These are phyloP conservation scores for Dothideomycetidae sp. DNA, from an alignment of 2,329 filamentous ascomycete species.

Conservation along the genomic window DNA sequence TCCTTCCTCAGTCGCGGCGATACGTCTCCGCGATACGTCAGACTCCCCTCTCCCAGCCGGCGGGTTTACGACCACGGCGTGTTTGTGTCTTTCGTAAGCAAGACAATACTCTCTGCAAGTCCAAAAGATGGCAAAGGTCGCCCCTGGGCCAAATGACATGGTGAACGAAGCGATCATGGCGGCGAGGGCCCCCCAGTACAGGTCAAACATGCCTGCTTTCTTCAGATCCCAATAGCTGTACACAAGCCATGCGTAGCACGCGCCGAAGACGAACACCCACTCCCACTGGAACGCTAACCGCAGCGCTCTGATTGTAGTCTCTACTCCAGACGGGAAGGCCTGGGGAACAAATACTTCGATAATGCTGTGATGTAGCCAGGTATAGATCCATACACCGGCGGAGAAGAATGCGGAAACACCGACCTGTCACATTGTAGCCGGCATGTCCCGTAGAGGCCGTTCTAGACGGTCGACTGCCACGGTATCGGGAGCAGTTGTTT, in stretches of 20 bases:
- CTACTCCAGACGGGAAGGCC: no score
- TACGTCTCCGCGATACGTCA: no score
- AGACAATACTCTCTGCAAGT: conserved; percentile 25
- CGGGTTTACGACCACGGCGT: conserved; percentile 11
- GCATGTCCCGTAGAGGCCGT: conserved; percentile 11
- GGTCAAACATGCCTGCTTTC: conserved; percentile 17
- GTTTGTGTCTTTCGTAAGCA: conserved; percentile 17
- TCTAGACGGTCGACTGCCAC: conserved; percentile 11
- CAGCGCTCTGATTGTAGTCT: not conserved
- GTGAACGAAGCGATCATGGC: conserved; percentile 12
- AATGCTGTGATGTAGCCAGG: conserved; percentile 1
- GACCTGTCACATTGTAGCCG: conserved; percentile 10
- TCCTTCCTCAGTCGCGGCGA: no score
- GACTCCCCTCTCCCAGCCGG: no score
- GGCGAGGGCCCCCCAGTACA: conserved; percentile 17
- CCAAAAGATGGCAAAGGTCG: conserved; percentile 20
- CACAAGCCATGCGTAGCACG: conserved; percentile 21
- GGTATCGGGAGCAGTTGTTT: conserved; percentile 14
- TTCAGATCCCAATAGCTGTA: conserved; percentile 24
- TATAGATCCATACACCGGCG: conserved; percentile 8
- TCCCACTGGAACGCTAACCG: conserved; percentile 6
- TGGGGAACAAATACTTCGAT: no score
- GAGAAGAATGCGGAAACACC: conserved; percentile 7
- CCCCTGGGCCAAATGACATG: conserved; percentile 20
- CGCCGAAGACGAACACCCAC: conserved; percentile 2